A percentile compares a stretch with the other conserved stretches of the same genome.
phyloP scores from a whole-genome alignment of 768 basidiomycete species.

The Boletus reticuloceps region DNA sequence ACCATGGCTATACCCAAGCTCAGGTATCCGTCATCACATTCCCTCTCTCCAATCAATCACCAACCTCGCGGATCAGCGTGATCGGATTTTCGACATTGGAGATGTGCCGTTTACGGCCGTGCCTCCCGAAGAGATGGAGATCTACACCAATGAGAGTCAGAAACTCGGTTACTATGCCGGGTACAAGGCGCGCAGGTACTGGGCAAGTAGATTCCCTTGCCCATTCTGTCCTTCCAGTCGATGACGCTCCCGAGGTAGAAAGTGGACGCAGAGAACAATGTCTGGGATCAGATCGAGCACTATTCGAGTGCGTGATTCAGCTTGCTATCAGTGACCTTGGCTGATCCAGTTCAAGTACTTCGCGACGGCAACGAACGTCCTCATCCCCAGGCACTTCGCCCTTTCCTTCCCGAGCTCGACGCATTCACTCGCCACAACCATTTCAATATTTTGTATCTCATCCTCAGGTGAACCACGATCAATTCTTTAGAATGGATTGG shows the following conservation, averaged over 20 bases:
- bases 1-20: constrained; percentile 38
- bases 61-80: constrained; percentile 32
- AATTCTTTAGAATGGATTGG: neutral
- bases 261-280: constrained; percentile 46
- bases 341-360: constrained; percentile 37
- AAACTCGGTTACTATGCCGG: constrained; percentile 47
- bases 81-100: constrained; percentile 48
- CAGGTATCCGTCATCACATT: constrained; percentile 19
- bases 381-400: constrained; percentile 48
- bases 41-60: constrained; percentile 8
- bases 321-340: neutral
- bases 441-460: constrained; percentile 45
- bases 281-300: constrained; percentile 61
- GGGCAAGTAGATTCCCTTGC: constrained; percentile 33
- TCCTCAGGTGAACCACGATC: constrained; percentile 37
- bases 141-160: constrained; percentile 37
- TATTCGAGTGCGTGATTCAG: constrained; percentile 46
- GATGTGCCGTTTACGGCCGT: constrained; percentile 44
- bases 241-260: constrained; percentile 36
- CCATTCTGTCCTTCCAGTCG: neutral
- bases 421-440: constrained; percentile 52
- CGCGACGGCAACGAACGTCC: constrained; percentile 40
- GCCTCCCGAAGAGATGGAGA: constrained; percentile 38
- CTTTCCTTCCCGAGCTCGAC: constrained; percentile 51
- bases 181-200: constrained; percentile 48